Base-by-base conservation (phyloP, 306 rosid genomes). In the Quercus wislizeni region DNA sequence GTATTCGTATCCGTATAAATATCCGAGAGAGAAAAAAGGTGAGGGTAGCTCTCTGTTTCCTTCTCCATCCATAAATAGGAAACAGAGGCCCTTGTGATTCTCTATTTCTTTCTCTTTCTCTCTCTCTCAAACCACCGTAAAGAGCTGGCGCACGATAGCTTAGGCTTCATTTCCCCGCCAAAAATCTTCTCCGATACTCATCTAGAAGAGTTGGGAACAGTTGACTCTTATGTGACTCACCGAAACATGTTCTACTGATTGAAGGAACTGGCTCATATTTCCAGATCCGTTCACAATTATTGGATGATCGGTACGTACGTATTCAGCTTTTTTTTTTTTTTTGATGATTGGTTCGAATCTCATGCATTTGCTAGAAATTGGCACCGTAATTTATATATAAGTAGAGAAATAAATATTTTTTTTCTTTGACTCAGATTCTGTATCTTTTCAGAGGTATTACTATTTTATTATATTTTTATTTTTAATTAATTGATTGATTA, bases 71-170 rank as follows among this genome's bases (percentile, higher is more conserved):
- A 15, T 62, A 64, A 35, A 35, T 18, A 18, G 25, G 71, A 67
- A 67, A 4, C 72, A 12, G 54, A 49, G 30, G 46, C 46, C 51
- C 59, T 56, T 51, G 69, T 71, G 51, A 30, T 19, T 41, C 46
- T 46, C 19, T 23, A 4, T 55, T 51, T 43, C 31, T 17, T 8
- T 13, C 35, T 19, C 31, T 46, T 78, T 72, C 89, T 15, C 81
- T 72, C 89, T 15, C 4, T 58, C 3, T 1, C 2, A 7, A 61
- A 73, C 69, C 76, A 23, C 38, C 28, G 15, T 41, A 18, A 49
- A 23, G 55, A 51, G 56, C 55, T 67, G 23, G 87, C 78, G 81
- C 80, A 74, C 73, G 67, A 69, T 79, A 80, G 85, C 51, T 3
- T 1, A 23, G 30, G 12, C 46, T 41, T 8, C 67, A 19, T 49